Conservation (phyloP, 2,329 filamentous ascomycete species). For the Botrytis cinerea region DNA sequence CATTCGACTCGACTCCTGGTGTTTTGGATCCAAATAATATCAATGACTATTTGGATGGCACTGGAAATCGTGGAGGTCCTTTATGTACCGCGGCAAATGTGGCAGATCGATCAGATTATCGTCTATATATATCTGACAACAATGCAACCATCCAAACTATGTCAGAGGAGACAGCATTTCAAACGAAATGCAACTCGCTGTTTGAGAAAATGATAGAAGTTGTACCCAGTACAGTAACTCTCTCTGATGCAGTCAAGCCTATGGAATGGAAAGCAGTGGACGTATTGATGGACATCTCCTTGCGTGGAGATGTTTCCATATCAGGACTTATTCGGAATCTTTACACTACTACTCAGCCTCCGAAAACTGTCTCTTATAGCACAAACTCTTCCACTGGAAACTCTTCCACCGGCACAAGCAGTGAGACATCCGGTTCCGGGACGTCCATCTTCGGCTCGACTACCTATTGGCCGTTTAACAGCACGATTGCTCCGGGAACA, state of each 20-base stretch:
- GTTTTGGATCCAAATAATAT: slow-evolving; percentile 57
- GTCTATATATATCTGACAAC: slow-evolving; percentile 55
- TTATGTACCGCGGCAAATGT: slow-evolving; percentile 49
- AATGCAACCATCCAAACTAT: slow-evolving; percentile 57
- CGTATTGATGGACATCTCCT: not conserved
- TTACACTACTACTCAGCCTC: not conserved
- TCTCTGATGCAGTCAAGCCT: slow-evolving; percentile 56
- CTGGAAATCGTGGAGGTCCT: slow-evolving; percentile 47
- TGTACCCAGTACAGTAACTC: slow-evolving; percentile 52
- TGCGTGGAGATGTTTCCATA: not conserved
- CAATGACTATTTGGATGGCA: slow-evolving; percentile 51
- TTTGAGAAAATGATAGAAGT: slow-evolving; percentile 61
- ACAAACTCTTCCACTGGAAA: not conserved
- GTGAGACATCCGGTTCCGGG: not conserved
- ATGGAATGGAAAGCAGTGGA: slow-evolving; percentile 55
- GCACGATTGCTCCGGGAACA: not conserved
- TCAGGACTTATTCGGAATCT: not conserved
- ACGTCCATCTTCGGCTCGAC: not conserved
- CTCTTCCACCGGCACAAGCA: not conserved
- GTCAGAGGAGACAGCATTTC: slow-evolving; percentile 48
- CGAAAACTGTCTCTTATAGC: not conserved
- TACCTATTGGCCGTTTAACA: not conserved
- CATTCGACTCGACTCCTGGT: slow-evolving; percentile 50
- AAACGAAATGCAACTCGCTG: slow-evolving; percentile 50
- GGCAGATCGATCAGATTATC: slow-evolving; percentile 54